Conservation (phyloP, 1,139 yeast species). For the Candida buenavistaensis region DNA sequence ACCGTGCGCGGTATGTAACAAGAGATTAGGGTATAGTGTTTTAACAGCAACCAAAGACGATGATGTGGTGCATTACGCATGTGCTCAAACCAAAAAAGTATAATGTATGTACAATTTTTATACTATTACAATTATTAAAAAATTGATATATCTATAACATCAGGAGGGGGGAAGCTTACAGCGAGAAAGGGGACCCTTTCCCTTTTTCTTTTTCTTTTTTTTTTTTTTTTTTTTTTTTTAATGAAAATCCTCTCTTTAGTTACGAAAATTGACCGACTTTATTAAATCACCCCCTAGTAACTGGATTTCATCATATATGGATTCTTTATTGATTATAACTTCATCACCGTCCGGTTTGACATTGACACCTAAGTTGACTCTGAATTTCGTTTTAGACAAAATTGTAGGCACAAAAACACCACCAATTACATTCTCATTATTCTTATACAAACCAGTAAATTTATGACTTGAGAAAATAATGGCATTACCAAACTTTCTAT, state of each 20-base stretch:
- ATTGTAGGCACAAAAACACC: slow-evolving; percentile 78
- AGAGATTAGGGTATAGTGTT: slow-evolving; percentile 63
- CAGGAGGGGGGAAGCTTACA: neutral
- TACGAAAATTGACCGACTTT: slow-evolving; percentile 24
- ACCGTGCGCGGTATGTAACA: slow-evolving; percentile 60
- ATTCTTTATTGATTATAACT: slow-evolving; percentile 73
- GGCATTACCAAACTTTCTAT: slow-evolving; percentile 53
- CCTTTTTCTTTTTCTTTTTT: neutral
- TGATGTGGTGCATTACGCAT: slow-evolving; percentile 71
- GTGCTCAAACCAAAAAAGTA: slow-evolving; percentile 24
- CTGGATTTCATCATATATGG: slow-evolving; percentile 69
- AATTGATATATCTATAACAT: slow-evolving; percentile 3
- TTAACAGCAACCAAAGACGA: slow-evolving; percentile 52
- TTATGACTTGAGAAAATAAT: slow-evolving; percentile 62
- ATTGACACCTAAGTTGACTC: slow-evolving; percentile 77
- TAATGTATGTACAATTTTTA: slow-evolving; percentile 4
- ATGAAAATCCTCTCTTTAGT: slow-evolving; percentile 1
- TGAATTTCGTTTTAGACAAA: slow-evolving; percentile 60
- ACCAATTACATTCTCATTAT: slow-evolving; percentile 63
- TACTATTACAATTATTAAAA: slow-evolving; percentile 5
- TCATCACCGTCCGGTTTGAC: slow-evolving; percentile 58
- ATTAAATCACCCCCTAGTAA: slow-evolving; percentile 75
- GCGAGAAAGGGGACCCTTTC: neutral
- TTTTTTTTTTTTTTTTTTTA: neutral
- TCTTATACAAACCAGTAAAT: slow-evolving; percentile 48